These are phyloP conservation scores for Penicillium angulare DNA, from an alignment of 495 filamentous ascomycete species.

Conservation along the genomic window DNA sequence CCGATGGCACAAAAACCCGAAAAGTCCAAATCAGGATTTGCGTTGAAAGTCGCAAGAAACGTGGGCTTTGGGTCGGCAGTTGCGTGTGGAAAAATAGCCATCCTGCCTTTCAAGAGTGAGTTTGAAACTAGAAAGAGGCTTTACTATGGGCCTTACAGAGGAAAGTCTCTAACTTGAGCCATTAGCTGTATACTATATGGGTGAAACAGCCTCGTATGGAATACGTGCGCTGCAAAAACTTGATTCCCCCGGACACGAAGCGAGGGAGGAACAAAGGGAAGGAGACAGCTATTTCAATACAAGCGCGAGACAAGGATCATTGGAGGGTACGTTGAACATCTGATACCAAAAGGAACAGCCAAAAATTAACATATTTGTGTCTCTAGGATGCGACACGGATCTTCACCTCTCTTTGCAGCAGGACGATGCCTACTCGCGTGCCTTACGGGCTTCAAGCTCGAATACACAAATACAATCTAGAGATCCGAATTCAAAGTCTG, in stretches of 20 bases:
- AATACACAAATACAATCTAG: background rate
- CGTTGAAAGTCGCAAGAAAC: background rate
- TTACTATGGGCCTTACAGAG: background rate
- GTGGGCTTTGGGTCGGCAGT: conserved; percentile 8
- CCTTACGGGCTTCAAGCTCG: background rate
- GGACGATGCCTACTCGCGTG: background rate
- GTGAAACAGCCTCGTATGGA: conserved; percentile 4
- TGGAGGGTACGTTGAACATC: background rate
- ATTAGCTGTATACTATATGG: conserved; percentile 7
- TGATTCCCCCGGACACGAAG: background rate
- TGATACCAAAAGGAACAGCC: background rate
- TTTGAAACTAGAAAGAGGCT: background rate
- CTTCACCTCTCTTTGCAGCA: background rate
- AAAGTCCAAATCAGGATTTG: background rate
- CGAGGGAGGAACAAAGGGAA: background rate
- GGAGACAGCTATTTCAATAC: background rate
- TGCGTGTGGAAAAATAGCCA: conserved; percentile 4
- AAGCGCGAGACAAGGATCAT: background rate
- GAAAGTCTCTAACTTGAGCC: background rate
- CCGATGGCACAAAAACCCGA: background rate
- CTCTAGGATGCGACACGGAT: background rate
- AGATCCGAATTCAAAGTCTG: background rate
- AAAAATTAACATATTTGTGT: background rate
- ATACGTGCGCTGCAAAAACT: background rate
- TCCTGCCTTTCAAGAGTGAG: conserved; percentile 13